Base-by-base conservation (phyloP, 441 rosid genomes). In the Macaranga tanarius region DNA sequence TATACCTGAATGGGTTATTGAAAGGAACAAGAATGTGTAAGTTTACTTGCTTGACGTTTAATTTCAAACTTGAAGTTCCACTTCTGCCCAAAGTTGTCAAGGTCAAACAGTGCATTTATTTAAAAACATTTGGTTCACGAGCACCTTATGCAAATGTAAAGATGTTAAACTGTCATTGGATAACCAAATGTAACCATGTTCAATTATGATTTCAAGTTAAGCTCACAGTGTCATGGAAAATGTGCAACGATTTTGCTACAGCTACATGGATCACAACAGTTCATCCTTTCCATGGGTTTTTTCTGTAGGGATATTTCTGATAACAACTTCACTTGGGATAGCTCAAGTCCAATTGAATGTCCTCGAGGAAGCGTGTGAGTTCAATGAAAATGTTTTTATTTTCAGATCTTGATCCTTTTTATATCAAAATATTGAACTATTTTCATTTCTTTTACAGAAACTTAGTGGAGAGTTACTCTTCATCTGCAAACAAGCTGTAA, bases 271-370 rank as follows among this genome's bases (percentile, higher is more conserved):
- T 52, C 70, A 63, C 40, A n/a, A 54, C 57, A 42, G 54, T n/a
- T 69, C 34, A 65, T 72, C 25, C 74, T 70, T 68, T 60, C 31
- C 11, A 4, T 72, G 64, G 69, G 68, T 77, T 76, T 79, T 34
- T 65, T 85, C 66, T 77, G 70, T 81, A 94, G 97, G 76, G 97
- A 94, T 85, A 76, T 92, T 59, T 92, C 99, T 42, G 83, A 69
- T 75, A 94, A 94, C 76, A 88, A 90, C 76, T 92, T 94, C 76
- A 87, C 90, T 1, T 84, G 84, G 86, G 89, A 77, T 71, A 79
- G 79, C 83, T 85, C 97, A 65, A 76, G 86, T 79, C 91, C 84
- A 22, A 3, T 8, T 23, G 82, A 75, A 23, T 94, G 99, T 75
- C 79, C 75, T 71, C 83, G 75, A 77, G 93, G 84, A 72, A 90